phyloP scores from a whole-genome alignment of 208 protist genomes.

The Wallacemonas sp. region DNA sequence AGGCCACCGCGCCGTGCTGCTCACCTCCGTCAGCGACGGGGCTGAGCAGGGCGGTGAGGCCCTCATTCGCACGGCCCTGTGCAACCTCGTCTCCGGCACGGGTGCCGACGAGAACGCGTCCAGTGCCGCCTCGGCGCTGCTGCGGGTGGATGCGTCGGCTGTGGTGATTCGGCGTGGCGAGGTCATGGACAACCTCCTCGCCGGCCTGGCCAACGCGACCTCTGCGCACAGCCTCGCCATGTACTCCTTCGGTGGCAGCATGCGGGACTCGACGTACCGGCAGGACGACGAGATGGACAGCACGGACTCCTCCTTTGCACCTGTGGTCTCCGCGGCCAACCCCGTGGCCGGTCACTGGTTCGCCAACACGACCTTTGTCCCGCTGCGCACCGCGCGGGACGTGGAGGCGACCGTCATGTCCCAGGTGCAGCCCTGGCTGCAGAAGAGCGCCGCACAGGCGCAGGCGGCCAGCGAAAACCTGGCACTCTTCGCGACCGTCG shows the following conservation, averaged over 20 bases:
- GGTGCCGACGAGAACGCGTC: not conserved
- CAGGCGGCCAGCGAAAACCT: slow-evolving; percentile 23
- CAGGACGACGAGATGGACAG: slow-evolving; percentile 4
- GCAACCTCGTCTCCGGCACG: not conserved
- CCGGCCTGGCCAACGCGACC: slow-evolving; percentile 6
- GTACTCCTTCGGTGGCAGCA: slow-evolving; percentile 10
- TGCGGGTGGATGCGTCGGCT: slow-evolving; percentile 21
- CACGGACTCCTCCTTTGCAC: not conserved
- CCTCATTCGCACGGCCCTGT: slow-evolving; percentile 3
- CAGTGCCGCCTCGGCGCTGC: not conserved
- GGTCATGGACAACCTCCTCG: slow-evolving; percentile 5
- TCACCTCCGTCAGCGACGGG: not conserved
- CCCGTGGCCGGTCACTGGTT: slow-evolving; percentile 31
- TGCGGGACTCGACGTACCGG: not conserved
- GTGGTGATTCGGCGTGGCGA: slow-evolving; percentile 18
- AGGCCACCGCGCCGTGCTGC: slow-evolving; percentile 11
- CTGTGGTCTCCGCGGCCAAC: slow-evolving; percentile 22
- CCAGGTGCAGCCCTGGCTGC: slow-evolving; percentile 30
- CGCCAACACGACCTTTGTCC: slow-evolving; percentile 20
- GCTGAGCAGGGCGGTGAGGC: slow-evolving; percentile 9
- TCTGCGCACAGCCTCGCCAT: slow-evolving; percentile 8
- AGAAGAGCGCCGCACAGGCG: slow-evolving; percentile 15
- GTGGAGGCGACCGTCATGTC: slow-evolving; percentile 10
- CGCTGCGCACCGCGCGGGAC: slow-evolving; percentile 5
- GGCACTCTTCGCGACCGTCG: slow-evolving; percentile 25